Evolutionary conservation across 257 asterid species (phyloP), one percentile per base, ranked within the genome.

Genomic region (Nicotiana otophora): DNA sequence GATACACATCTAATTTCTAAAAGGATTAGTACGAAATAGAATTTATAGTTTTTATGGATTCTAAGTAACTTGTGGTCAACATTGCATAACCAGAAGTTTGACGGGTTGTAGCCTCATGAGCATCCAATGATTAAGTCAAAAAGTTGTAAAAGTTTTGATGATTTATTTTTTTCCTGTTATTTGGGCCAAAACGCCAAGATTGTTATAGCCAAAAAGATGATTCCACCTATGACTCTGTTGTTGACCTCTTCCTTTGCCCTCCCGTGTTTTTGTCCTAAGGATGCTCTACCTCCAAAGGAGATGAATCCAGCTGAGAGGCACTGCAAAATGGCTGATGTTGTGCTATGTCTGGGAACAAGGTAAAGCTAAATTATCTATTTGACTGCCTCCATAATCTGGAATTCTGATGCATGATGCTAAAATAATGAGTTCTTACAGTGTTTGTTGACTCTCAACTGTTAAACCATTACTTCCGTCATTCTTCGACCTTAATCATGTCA

Each of bases 341-440:
- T 96, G 70, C 77, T 96, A 84, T 96, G 99, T 76, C 91, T 96
- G 46, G 99, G 99, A 58, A 96, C 99, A 63, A 96, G 99, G 99
- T 96, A 90, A 83, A 64, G 42, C 72, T 62, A 79, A 80, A 46
- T 55, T 75, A 67, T 63, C 86, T 86, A 62, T 42, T 77, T 23
- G 34, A 77, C 74, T 69, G 57, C 77, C 68, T 48, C 34, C 26
- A 12, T 42, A 26, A 34, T 72, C 58, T 31, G 17, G 57, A 63
- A 19, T 65, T 63, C 81, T 78, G 80, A 48, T 46, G 61, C 79
- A 12, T 48, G 61, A 46, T 48, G 15, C 80, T 48, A 74, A 15
- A 72, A 46, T 72, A 46, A 74, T 26, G 80, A 74, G 61, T 74
- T 48, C 60, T 74, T 48, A 74, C 80, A 15, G 26, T 74, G 42